phyloP scores from a whole-genome alignment of 495 filamentous ascomycete genomes.

The Cryomyces minteri region DNA sequence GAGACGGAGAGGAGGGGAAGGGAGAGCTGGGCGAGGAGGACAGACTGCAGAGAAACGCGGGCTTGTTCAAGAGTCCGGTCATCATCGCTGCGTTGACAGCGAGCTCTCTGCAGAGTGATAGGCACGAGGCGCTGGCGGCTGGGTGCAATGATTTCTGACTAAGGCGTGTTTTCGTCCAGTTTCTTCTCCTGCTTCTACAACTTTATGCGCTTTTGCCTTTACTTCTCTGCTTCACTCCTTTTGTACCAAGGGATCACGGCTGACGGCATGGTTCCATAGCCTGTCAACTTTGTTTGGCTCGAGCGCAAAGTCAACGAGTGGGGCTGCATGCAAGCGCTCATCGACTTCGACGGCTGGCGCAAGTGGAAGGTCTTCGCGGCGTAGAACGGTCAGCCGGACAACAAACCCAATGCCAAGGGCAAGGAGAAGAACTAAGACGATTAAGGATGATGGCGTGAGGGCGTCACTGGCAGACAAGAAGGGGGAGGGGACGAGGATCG shows the following conservation, averaged over 20 bases:
- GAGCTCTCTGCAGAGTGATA: slow-evolving; percentile 90
- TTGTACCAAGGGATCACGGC: slow-evolving; percentile 1
- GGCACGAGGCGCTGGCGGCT: slow-evolving; percentile 85
- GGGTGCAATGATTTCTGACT: slow-evolving; percentile 94
- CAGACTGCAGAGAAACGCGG: slow-evolving; percentile 46
- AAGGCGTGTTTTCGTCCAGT: slow-evolving; percentile 43
- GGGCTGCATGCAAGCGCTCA: slow-evolving; percentile 98
- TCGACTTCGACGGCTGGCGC: too few relatives aligned
- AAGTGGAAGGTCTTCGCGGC: too few relatives aligned
- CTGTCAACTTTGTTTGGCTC: slow-evolving; percentile 94
- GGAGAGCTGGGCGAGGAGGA: slow-evolving; percentile 38
- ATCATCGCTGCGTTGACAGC: slow-evolving; percentile 97
- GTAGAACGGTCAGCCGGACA: too few relatives aligned
- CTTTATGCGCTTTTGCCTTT: slow-evolving; percentile 2
- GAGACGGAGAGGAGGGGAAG: not conserved
- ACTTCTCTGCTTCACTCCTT: not conserved
- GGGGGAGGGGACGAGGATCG: too few relatives aligned
- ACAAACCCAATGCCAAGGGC: too few relatives aligned
- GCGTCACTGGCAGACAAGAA: too few relatives aligned
- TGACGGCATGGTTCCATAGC: slow-evolving; percentile 40
- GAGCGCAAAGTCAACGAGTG: slow-evolving; percentile 96
- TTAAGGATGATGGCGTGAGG: too few relatives aligned
- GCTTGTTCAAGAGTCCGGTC: slow-evolving; percentile 83
- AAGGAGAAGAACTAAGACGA: too few relatives aligned
- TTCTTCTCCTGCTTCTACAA: not conserved